Base-by-base conservation (phyloP, 108 stramenopile genomes). In the Nitzschia inconspicua region DNA sequence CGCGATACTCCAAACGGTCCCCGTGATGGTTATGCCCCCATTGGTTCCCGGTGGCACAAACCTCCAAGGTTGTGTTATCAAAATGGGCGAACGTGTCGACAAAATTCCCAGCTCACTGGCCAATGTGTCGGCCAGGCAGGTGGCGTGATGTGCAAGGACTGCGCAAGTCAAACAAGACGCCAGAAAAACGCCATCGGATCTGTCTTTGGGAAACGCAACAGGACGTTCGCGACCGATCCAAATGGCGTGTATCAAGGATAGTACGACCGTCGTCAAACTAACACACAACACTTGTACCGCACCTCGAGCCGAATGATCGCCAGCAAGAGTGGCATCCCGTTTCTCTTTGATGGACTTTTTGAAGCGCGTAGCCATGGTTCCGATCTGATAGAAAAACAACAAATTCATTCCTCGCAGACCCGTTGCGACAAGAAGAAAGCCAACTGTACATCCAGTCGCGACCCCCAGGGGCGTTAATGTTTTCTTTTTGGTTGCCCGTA, bases 31-130 rank as follows among this genome's bases (percentile, higher is more conserved):
- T 16, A 90, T 59, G 0, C 92, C 92, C 1, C 92, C 92, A 73
- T 94, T 94, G 3, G 88, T 88, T 3, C 92, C 88, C 13, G 82
- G 65, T 3, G 92, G 88, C 2, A 90, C 92, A 7, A 19, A 30
- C 42, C 53, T 58, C 67, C 74, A 87, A 9, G 78, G 71, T 26
- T 69, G 43, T n/a, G 83, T 89, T 18, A 93, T 72, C 26, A 86
- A 62, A 30, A 85, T 53, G 14, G 92, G 92, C 5, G 59, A 16
- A 8, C 51, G 46, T 44, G 62, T 65, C 34, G 75, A 53, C 32
- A 90, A 61, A 19, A 94, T 91, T 9, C 92, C 92, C 42, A 94
- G 52, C 56, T 94, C 92, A 13, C 84, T 84, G 32, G 92, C 87
- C 57, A 87, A 64, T 0, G 92, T 90, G 61, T 94, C 92, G 4